Percentiles rank a stretch among this genome's conserved stretches.
Conservation (phyloP, 768 basidiomycete species). For the Trametes cubensis region DNA sequence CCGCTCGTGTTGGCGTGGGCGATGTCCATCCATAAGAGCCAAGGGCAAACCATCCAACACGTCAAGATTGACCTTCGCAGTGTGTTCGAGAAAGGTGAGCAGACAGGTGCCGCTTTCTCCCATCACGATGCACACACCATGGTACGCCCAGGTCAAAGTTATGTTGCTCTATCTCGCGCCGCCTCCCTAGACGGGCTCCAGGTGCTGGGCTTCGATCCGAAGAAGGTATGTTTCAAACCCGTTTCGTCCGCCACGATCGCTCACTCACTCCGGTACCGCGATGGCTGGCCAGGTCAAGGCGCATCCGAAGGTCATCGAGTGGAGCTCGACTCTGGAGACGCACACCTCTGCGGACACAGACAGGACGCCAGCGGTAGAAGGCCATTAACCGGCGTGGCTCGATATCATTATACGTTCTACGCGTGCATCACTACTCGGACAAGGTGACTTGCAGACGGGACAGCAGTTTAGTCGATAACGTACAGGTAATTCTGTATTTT, state of each 20-base stretch:
- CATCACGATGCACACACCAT: not conserved
- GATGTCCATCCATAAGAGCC: constrained; percentile 78
- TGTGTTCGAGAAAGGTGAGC: constrained; percentile 62
- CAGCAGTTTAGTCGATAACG: not conserved
- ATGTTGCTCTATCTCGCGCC: constrained; percentile 55
- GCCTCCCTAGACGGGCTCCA: constrained; percentile 57
- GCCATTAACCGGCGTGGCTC: too few species aligned
- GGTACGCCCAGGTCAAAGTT: constrained; percentile 45
- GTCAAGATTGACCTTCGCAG: constrained; percentile 65
- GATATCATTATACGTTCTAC: not conserved
- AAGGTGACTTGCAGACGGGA: not conserved
- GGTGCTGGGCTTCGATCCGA: constrained; percentile 54
- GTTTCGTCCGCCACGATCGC: not conserved
- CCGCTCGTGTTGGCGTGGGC: constrained; percentile 80
- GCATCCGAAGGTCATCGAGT: constrained; percentile 47
- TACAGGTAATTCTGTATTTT: constrained; percentile 14
- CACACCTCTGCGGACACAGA: not conserved
- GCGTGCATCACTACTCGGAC: not conserved
- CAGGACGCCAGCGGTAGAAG: too few species aligned
- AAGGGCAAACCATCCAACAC: constrained; percentile 71
- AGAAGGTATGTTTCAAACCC: constrained; percentile 41
- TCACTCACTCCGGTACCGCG: not conserved
- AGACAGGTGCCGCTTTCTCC: too few species aligned
- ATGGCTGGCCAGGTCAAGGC: constrained; percentile 41
- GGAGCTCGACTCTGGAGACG: constrained; percentile 40